Evolutionary conservation across 2,329 filamentous ascomycete species (phyloP).

Genomic region (Camptophora hylomeconis): DNA sequence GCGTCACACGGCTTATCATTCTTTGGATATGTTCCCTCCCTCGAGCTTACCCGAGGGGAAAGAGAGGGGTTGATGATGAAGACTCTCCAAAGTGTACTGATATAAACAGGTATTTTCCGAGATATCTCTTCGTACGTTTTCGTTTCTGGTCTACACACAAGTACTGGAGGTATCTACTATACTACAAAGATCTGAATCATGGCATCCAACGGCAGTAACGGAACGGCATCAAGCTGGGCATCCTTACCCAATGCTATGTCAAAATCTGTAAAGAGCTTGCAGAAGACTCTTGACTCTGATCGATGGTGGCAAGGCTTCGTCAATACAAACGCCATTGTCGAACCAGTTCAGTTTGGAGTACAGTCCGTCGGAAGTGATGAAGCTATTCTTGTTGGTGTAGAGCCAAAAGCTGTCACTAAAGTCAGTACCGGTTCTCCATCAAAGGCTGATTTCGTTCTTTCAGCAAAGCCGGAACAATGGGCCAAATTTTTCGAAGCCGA

Average conservation of each 20-base stretch:
- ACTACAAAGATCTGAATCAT: too few species aligned
- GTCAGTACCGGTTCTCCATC: conserved; percentile 8
- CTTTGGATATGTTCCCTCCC: too few species aligned
- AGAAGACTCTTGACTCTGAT: conserved; percentile 11
- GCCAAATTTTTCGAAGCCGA: conserved; percentile 14
- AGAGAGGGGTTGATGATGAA: too few species aligned
- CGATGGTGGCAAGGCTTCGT: conserved; percentile 14
- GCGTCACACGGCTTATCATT: too few species aligned
- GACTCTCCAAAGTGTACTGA: too few species aligned
- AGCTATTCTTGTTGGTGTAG: conserved; percentile 11
- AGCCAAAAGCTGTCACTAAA: conserved; percentile 8
- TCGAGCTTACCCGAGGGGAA: too few species aligned
- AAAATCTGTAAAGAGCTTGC: conserved; percentile 10
- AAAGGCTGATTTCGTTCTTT: conserved; percentile 12
- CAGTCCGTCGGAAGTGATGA: conserved; percentile 10
- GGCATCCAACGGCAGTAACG: conserved; percentile 7
- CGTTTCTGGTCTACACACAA: too few species aligned
- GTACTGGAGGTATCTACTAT: too few species aligned
- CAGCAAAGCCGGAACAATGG: conserved; percentile 13
- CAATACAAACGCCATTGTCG: conserved; percentile 15
- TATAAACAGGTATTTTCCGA: too few species aligned
- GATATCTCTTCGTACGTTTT: too few species aligned
- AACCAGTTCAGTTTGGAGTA: conserved; percentile 13
- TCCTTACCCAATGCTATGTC: conserved; percentile 12
- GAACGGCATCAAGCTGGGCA: conserved; percentile 9